Evolutionary conservation across 108 stramenopile genomes (phyloP).

Genomic region (Fragilaria crotonensis): DNA sequence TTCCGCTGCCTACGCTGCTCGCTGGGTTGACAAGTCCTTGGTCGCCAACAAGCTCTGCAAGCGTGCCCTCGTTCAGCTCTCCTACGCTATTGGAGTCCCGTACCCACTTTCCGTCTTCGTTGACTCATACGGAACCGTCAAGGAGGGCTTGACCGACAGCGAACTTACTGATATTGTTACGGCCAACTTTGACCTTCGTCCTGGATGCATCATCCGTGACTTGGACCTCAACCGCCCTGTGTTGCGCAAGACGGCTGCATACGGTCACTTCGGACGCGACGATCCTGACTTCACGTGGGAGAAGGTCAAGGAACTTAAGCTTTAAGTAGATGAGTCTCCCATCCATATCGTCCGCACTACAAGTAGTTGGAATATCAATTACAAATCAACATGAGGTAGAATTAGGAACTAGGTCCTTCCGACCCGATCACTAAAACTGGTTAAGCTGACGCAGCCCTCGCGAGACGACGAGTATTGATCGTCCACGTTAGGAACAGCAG

Average conservation of each 20-base stretch:
- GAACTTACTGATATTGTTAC: conserved; percentile 88
- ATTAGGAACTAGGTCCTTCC: too few relatives aligned
- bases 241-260: conserved; percentile 96
- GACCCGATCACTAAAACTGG: too few relatives aligned
- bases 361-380: too few relatives aligned
- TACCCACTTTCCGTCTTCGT: conserved; percentile 88
- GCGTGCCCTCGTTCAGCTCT: conserved; percentile 86
- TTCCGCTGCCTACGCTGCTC: conserved; percentile 90
- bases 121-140: conserved; percentile 91
- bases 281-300: conserved; percentile 98
- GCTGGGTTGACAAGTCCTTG: conserved; percentile 95
- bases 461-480: too few relatives aligned
- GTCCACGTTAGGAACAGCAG: too few relatives aligned
- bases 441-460: too few relatives aligned
- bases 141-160: conserved; percentile 90
- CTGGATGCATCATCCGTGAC: conserved; percentile 94
- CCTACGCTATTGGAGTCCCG: conserved; percentile 93
- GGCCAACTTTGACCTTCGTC: conserved; percentile 94
- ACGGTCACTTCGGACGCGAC: conserved; percentile 96
- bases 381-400: too few relatives aligned
- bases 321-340: too few relatives aligned
- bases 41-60: conserved; percentile 87
- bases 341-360: too few relatives aligned
- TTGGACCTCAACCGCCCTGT: conserved; percentile 86
- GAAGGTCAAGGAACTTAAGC: conserved; percentile 72